phyloP scores from a whole-genome alignment of 164 flowering plant species.

The Platanus orientalis region DNA sequence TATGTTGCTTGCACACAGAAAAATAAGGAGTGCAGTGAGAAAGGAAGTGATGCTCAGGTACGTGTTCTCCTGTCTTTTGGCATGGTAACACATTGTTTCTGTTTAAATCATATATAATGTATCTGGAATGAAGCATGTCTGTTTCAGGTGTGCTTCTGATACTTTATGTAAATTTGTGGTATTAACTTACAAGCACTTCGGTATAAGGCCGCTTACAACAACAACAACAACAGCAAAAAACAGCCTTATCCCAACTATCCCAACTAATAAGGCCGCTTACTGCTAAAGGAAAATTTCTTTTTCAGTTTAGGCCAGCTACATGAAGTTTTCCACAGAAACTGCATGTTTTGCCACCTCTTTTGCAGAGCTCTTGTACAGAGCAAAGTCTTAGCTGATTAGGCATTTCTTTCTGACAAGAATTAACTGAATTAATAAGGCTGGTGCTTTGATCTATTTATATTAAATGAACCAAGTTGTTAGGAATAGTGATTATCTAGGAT shows the following conservation, averaged over 20 bases:
- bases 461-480: no score
- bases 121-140: background rate
- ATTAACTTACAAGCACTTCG: background rate
- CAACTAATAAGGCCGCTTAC: background rate
- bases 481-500: no score
- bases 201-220: no score
- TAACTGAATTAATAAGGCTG: no score
- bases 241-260: no score
- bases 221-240: no score
- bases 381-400: no score
- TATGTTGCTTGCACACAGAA: constrained; percentile 30
- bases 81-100: background rate
- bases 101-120: background rate
- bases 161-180: background rate
- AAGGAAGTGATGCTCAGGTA: constrained; percentile 89
- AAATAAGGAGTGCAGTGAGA: constrained; percentile 44
- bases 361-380: no score
- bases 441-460: no score
- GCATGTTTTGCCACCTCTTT: constrained; percentile 24
- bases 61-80: constrained; percentile 11
- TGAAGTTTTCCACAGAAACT: constrained; percentile 13
- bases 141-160: background rate
- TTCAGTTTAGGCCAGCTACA: constrained; percentile 7
- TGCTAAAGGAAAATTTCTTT: background rate
- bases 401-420: no score